These are phyloP conservation scores for Cenococcum geophilum DNA, from an alignment of 495 filamentous ascomycete species.

Conservation along the genomic window DNA sequence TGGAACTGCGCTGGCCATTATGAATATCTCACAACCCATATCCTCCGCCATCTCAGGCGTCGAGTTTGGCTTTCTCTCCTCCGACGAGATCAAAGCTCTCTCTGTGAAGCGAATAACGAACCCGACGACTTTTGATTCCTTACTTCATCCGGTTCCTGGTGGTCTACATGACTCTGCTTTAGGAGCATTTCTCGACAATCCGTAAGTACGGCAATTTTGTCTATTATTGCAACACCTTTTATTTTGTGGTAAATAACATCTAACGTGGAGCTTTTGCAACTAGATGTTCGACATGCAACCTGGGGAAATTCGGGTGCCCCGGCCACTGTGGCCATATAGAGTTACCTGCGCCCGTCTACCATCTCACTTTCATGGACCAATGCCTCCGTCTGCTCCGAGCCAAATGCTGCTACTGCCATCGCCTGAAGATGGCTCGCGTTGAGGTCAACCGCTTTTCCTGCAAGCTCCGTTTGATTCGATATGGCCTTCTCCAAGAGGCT, in stretches of 20 bases:
- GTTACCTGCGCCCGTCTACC: slow-evolving; percentile 85
- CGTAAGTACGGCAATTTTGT: slow-evolving; percentile 48
- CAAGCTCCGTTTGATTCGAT: slow-evolving; percentile 79
- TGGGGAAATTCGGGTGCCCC: slow-evolving; percentile 67
- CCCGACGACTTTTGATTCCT: slow-evolving; percentile 79
- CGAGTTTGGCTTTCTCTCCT: slow-evolving; percentile 75
- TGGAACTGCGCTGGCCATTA: slow-evolving; percentile 17
- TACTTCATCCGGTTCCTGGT: slow-evolving; percentile 76
- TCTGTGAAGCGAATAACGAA: slow-evolving; percentile 91
- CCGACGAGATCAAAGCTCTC: slow-evolving; percentile 75
- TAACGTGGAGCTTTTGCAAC: neutral
- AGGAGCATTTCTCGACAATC: slow-evolving; percentile 78
- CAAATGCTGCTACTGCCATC: slow-evolving; percentile 85
- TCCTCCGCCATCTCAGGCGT: slow-evolving; percentile 78
- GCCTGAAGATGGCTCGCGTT: slow-evolving; percentile 64
- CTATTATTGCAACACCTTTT: slow-evolving; percentile 1
- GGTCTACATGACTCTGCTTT: slow-evolving; percentile 91
- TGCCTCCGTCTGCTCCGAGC: slow-evolving; percentile 72
- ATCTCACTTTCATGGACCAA: slow-evolving; percentile 90
- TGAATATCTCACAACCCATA: slow-evolving; percentile 89
- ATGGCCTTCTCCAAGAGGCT: slow-evolving; percentile 71
- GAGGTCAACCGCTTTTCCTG: slow-evolving; percentile 71
- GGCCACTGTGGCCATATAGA: slow-evolving; percentile 95
- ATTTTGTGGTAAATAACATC: neutral
- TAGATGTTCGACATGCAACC: slow-evolving; percentile 86